A percentile compares a stretch with the other conserved stretches of the same genome.
Evolutionary conservation across 768 basidiomycete species (phyloP).

Genomic region (Cystofilobasidium macerans): DNA sequence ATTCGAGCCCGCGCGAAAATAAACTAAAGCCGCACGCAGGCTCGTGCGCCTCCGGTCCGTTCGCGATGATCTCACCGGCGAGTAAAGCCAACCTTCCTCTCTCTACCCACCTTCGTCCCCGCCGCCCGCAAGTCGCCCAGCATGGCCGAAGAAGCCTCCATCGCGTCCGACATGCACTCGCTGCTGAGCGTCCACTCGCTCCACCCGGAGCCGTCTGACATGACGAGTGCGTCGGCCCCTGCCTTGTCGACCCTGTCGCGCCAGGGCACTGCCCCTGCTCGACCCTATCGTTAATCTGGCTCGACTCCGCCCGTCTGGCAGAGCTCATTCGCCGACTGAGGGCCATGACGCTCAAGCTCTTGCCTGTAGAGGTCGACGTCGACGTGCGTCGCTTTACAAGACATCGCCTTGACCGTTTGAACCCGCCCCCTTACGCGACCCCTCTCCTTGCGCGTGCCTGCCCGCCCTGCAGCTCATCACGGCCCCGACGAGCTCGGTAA

Average conservation of each 20-base stretch:
- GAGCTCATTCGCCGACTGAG: constrained; percentile 72
- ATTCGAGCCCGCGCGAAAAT: no score
- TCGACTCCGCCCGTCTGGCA: constrained; percentile 32
- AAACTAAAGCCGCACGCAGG: no score
- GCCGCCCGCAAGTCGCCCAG: background rate
- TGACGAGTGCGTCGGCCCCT: background rate
- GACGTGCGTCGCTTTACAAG: constrained; percentile 21
- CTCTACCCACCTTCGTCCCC: no score
- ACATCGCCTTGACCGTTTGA: background rate
- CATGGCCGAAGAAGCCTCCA: background rate
- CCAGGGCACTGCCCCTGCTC: background rate
- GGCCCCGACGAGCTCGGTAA: constrained; percentile 68
- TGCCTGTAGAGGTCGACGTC: constrained; percentile 69
- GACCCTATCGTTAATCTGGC: no score
- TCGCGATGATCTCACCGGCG: no score
- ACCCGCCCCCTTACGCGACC: background rate
- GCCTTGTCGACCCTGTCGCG: background rate
- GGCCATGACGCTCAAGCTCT: constrained; percentile 58
- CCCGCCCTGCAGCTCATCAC: constrained; percentile 43
- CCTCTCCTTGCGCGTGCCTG: background rate
- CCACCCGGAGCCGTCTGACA: background rate
- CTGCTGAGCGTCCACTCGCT: constrained; percentile 3
- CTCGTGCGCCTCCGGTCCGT: no score
- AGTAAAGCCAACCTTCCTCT: no score
- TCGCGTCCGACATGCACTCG: background rate